These are phyloP conservation scores for Lasiodiplodia gonubiensis DNA, from an alignment of 2,329 filamentous ascomycete genomes.

Conservation along the genomic window DNA sequence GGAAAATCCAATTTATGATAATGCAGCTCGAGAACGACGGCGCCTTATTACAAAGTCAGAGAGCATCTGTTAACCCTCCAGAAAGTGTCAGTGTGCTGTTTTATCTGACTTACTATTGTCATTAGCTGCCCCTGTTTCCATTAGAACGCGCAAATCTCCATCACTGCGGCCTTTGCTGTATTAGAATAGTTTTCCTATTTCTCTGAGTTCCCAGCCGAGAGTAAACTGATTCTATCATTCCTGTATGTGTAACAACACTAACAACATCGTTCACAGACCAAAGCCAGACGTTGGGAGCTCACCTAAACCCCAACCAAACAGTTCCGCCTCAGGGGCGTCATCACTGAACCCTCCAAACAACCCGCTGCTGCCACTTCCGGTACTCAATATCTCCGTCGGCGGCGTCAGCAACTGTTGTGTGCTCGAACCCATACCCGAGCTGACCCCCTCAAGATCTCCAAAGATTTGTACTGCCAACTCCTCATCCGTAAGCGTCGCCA, in stretches of 20 bases:
- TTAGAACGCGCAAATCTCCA: too few relatives aligned
- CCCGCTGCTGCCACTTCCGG: not conserved
- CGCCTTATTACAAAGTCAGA: not conserved
- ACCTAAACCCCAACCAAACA: conserved; percentile 2
- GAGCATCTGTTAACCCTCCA: not conserved
- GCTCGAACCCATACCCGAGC: not conserved
- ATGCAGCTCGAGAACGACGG: not conserved
- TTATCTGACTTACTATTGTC: not conserved
- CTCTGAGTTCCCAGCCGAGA: not conserved
- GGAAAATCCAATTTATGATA: conserved; percentile 5
- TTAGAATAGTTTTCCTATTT: not conserved
- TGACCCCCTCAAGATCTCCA: not conserved
- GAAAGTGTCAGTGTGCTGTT: not conserved
- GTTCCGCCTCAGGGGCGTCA: not conserved
- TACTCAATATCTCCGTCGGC: not conserved
- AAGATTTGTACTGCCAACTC: conserved; percentile 1
- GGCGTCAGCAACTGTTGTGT: conserved; percentile 12
- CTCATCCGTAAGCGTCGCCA: not conserved
- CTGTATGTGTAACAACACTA: not conserved
- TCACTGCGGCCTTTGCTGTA: too few relatives aligned
- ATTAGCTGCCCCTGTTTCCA: too few relatives aligned
- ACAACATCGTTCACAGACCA: not conserved
- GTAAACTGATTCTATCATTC: not conserved
- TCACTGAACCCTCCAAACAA: not conserved
- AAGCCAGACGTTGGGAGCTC: not conserved